Evolutionary conservation across 306 rosid species (phyloP), one percentile per base, ranked within the genome.

Genomic region (Hippophae gyantsensis): DNA sequence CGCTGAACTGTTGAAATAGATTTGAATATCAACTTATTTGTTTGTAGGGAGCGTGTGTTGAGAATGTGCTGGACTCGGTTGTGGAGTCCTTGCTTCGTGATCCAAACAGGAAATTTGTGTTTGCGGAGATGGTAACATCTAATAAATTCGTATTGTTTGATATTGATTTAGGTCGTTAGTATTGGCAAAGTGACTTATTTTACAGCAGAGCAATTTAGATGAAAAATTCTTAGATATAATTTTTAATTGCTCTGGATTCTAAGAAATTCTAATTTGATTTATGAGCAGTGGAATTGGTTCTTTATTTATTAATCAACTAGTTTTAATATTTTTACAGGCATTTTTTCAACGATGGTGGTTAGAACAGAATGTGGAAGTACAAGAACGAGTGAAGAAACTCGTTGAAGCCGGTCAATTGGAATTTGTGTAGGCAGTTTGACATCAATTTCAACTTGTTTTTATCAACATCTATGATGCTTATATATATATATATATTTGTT

Each of bases 341-440:
- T 90, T 87, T 67, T 83, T 90, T 66, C 79, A 77, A 71, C 71
- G 92, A 62, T 90, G 97, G 97, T 85, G 97, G 97, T 45, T 67
- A 44, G 73, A 77, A 54, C 96, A 85, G 56, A 87, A 84, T 54
- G 74, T 63, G 41, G 77, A 57, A 69, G 75, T 56, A 10, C 90
- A 90, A 76, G 78, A 78, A 60, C 64, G 40, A 70, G 85, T 85
- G 64, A 75, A 59, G 62, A 81, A 76, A 58, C 84, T 90, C 42
- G 97, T 87, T 40, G 66, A 74, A 55, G 74, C 72, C 0, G 89
- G 80, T 11, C 94, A 70, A 45, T 72, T 90, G 38, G 97, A 90
- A 72, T 87, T 90, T 65, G 65, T 87, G 97, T 90, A 76, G 13
- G 76, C 10, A 46, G 26, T 25, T 40, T 66, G 8, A 42, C 8